Conservation (phyloP, 2,329 filamentous ascomycete genomes). For the Fusarium dimerum region DNA sequence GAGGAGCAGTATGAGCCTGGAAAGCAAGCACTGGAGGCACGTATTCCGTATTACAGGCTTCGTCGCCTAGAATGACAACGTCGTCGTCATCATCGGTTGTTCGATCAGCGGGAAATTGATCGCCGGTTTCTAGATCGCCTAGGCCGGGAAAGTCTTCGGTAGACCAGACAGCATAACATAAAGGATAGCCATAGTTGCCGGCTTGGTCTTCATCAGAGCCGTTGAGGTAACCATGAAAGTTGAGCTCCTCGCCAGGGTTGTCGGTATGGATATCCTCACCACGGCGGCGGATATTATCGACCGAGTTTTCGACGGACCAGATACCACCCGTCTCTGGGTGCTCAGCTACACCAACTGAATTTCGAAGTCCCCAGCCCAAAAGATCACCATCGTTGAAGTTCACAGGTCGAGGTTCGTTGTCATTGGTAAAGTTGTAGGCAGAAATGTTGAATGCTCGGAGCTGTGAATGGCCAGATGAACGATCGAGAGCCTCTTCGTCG, state of each 20-base stretch:
- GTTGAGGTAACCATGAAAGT: slow-evolving; percentile 65
- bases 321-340: slow-evolving; percentile 54
- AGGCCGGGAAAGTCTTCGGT: slow-evolving; percentile 44
- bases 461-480: slow-evolving; percentile 62
- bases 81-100: slow-evolving; percentile 26
- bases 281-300: slow-evolving; percentile 61
- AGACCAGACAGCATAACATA: slow-evolving; percentile 68
- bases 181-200: slow-evolving; percentile 70
- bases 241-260: slow-evolving; percentile 75
- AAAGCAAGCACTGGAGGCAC: slow-evolving; percentile 58
- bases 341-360: slow-evolving; percentile 71
- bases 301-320: slow-evolving; percentile 69
- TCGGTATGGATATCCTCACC: slow-evolving; percentile 64
- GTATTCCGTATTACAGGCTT: slow-evolving; percentile 44
- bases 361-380: slow-evolving; percentile 70
- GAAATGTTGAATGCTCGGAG: slow-evolving; percentile 59
- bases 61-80: slow-evolving; percentile 42
- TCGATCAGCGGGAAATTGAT: slow-evolving; percentile 46
- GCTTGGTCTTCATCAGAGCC: slow-evolving; percentile 35
- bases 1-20: slow-evolving; percentile 67
- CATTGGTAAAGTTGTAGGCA: slow-evolving; percentile 20
- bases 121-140: slow-evolving; percentile 44
- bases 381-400: slow-evolving; percentile 50
- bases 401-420: slow-evolving; percentile 33
- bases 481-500: slow-evolving; percentile 53